These are phyloP conservation scores for Penicillium palitans DNA, from an alignment of 2,329 filamentous ascomycete species.

Conservation along the genomic window DNA sequence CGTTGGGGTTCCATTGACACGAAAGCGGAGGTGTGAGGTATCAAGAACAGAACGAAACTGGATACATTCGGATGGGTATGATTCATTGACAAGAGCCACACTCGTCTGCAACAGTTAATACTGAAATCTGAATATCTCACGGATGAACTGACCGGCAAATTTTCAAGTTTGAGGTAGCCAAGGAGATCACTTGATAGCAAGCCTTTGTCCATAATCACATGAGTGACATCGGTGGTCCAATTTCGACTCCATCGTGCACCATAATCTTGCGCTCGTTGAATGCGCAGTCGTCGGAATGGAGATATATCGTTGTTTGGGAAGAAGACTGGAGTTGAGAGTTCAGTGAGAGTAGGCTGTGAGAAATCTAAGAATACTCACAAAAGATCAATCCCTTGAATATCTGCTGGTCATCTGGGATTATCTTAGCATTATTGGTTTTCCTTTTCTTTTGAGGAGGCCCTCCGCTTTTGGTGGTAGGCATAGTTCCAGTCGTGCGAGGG, in stretches of 20 bases:
- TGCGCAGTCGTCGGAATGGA: constrained; percentile 66
- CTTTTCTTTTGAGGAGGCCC: constrained; percentile 26
- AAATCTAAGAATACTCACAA: constrained; percentile 42
- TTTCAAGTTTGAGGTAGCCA: constrained; percentile 52
- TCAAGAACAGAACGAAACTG: constrained; percentile 60
- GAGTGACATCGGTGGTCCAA: constrained; percentile 62
- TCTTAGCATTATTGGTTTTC: constrained; percentile 42
- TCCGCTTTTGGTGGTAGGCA: constrained; percentile 14
- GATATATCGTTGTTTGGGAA: constrained; percentile 77
- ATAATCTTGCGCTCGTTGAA: constrained; percentile 71
- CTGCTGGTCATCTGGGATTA: constrained; percentile 54
- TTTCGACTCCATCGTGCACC: constrained; percentile 70
- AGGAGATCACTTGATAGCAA: constrained; percentile 66
- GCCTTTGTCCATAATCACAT: constrained; percentile 74
- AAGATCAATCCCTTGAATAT: constrained; percentile 64
- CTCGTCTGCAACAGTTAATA: constrained; percentile 29
- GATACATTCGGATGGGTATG: constrained; percentile 69
- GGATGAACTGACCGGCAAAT: constrained; percentile 49
- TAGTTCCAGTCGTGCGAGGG: constrained; percentile 16
- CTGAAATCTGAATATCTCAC: not conserved
- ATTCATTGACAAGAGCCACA: constrained; percentile 63
- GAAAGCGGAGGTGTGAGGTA: constrained; percentile 55
- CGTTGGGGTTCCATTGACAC: constrained; percentile 32
- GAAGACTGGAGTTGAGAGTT: constrained; percentile 54
- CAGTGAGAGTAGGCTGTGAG: constrained; percentile 2